Conservation (phyloP, 495 filamentous ascomycete genomes). For the Penicillium manginii region DNA sequence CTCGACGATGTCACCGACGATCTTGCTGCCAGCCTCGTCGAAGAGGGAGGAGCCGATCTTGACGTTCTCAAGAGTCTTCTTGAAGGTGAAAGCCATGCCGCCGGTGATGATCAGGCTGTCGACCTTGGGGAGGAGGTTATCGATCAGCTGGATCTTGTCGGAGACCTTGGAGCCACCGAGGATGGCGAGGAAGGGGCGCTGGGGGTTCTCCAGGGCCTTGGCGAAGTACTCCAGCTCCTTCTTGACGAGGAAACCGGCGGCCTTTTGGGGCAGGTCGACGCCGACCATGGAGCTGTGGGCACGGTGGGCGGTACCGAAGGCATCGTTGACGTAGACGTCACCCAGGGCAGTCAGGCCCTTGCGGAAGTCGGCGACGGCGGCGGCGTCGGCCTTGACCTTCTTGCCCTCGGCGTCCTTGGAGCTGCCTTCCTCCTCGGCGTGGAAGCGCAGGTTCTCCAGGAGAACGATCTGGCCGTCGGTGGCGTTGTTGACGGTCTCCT, state of each 20-base stretch:
- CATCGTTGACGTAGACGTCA: slow-evolving; percentile 98
- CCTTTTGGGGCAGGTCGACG: slow-evolving; percentile 91
- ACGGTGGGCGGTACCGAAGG: slow-evolving; percentile 97
- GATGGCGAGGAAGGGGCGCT: slow-evolving; percentile 97
- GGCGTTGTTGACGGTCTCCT: slow-evolving; percentile 86
- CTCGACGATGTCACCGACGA: slow-evolving; percentile 80
- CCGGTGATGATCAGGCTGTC: slow-evolving; percentile 96
- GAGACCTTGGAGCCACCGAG: slow-evolving; percentile 97
- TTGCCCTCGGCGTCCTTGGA: slow-evolving; percentile 89
- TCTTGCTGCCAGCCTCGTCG: slow-evolving; percentile 94
- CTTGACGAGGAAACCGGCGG: slow-evolving; percentile 98
- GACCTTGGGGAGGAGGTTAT: slow-evolving; percentile 97
- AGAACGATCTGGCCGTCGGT: slow-evolving; percentile 83
- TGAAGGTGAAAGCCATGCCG: slow-evolving; percentile 99
- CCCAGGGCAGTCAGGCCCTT: slow-evolving; percentile 93
- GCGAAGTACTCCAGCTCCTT: slow-evolving; percentile 99
- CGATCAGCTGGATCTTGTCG: slow-evolving; percentile 99
- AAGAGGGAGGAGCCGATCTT: slow-evolving; percentile 92
- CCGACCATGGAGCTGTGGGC: slow-evolving; percentile 99
- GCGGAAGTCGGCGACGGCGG: slow-evolving; percentile 87
- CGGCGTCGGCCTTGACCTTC: slow-evolving; percentile 97
- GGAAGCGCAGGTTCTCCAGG: slow-evolving; percentile 97
- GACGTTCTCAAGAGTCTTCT: slow-evolving; percentile 91
- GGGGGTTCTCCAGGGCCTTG: slow-evolving; percentile 88
- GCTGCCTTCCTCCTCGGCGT: slow-evolving; percentile 96